Base-by-base conservation (phyloP, 1,284 basidiomycete species). In the Inonotus hispidus region DNA sequence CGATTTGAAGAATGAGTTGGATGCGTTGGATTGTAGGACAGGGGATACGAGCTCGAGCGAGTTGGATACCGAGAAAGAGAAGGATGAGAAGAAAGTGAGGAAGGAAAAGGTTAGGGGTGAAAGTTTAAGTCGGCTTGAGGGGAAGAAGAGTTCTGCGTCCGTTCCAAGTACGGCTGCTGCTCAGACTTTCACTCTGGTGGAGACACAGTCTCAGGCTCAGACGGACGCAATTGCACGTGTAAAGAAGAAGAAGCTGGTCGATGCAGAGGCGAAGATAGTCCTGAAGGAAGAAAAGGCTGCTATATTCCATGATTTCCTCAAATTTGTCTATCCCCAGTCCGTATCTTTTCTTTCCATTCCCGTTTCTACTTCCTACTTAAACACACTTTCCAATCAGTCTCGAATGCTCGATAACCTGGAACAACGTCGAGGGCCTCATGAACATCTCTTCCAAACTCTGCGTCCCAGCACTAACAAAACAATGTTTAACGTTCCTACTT, bases 341-440 rank as follows among this genome's bases (percentile, higher is more conserved):
- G 85, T 74, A n/a, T 19, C 50, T 29, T 29, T 19, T n/a, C 5
- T 53, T 38, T 58, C 32, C 45, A 13, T 23, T 49, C 56, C 16
- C 21, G 38, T 8, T 5, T 13, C 13, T 37, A 8, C 14, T 29
- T 43, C 41, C 2, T 16, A 43, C 16, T n/a, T 16, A 14, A 16
- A 39, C 23, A 27, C n/a, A 23, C 29, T 60, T 49, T 49, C 37
- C 27, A 16, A 32, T 43, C 66, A 92, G 90, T 66, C 80, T 94
- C 58, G 88, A 93, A 67, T 95, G 93, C 74, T 92, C 90, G 8
- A 93, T 95, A 59, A 89, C 90, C 1, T 96, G 93, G 93, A 92
- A 92, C 66, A 95, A 95, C 70, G 93, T 93, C 32, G 92, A 92
- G 68, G 86, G 87, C 43, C 79, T 93, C 35, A 90, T 93, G 85